A percentile compares a stretch with the other conserved stretches of the same genome.
phyloP scores from a whole-genome alignment of 2,329 filamentous ascomycete species.

The Aureobasidium musti region DNA sequence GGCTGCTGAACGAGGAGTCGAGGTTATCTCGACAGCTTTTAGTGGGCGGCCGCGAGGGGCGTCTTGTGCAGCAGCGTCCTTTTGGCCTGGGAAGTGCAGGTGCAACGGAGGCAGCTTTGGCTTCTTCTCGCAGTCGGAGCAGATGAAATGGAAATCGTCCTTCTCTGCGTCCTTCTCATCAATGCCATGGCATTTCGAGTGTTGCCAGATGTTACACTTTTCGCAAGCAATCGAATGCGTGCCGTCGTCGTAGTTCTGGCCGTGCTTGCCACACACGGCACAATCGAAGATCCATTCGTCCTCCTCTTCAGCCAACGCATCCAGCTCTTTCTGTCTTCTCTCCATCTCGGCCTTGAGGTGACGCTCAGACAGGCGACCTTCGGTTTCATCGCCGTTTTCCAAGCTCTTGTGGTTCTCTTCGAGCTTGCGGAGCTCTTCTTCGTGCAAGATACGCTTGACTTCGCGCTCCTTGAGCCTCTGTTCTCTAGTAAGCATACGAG shows the following conservation, averaged over 20 bases:
- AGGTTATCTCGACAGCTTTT: slow-evolving; percentile 33
- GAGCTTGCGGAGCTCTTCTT: slow-evolving; percentile 77
- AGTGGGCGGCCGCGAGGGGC: slow-evolving; percentile 35
- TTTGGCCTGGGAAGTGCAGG: slow-evolving; percentile 42
- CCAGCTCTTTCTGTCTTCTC: slow-evolving; percentile 72
- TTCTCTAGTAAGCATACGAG: slow-evolving; percentile 79
- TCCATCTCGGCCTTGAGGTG: slow-evolving; percentile 81
- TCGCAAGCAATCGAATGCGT: slow-evolving; percentile 94
- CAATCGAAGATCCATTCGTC: slow-evolving; percentile 96
- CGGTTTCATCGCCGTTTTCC: slow-evolving; percentile 39
- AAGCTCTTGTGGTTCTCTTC: slow-evolving; percentile 70
- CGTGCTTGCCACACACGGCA: slow-evolving; percentile 79
- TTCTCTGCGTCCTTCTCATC: slow-evolving; percentile 75
- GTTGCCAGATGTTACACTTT: slow-evolving; percentile 92
- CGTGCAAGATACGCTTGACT: slow-evolving; percentile 75
- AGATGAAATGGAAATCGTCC: slow-evolving; percentile 85
- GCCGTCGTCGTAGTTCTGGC: slow-evolving; percentile 86
- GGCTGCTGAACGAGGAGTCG: slow-evolving; percentile 28
- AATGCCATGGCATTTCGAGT: slow-evolving; percentile 87
- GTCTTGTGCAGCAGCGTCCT: not conserved
- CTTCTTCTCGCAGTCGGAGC: slow-evolving; percentile 71
- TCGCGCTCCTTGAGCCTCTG: slow-evolving; percentile 85
- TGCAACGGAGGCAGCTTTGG: slow-evolving; percentile 65
- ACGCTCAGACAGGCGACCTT: slow-evolving; percentile 68
- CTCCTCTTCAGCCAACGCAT: slow-evolving; percentile 68